phyloP scores from a whole-genome alignment of 2,329 filamentous ascomycete species.

The Xylariaceae sp. region DNA sequence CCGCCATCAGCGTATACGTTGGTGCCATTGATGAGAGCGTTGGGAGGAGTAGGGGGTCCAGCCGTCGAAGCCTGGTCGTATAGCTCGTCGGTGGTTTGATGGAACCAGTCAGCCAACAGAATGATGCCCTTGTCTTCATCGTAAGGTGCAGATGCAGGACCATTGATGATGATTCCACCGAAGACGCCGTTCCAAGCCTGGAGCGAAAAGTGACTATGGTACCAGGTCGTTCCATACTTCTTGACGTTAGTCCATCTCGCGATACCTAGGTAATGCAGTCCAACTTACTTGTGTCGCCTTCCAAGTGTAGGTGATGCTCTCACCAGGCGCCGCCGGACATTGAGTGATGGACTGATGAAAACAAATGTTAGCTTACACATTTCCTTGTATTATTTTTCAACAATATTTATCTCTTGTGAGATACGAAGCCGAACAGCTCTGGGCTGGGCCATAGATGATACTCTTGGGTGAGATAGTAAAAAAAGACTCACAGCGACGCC shows the following conservation, averaged over 20 bases:
- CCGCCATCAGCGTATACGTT: conserved; percentile 32
- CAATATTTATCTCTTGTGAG: too few relatives aligned
- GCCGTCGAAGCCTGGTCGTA: conserved; percentile 21
- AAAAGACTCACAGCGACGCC: too few relatives aligned
- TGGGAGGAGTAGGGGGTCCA: conserved; percentile 35
- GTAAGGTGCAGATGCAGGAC: conserved; percentile 53
- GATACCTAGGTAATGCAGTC: background rate
- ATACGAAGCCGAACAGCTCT: too few relatives aligned
- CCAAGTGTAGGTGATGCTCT: conserved; percentile 52
- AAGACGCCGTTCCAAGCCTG: conserved; percentile 28
- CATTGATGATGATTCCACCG: conserved; percentile 57
- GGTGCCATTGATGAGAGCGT: conserved; percentile 33
- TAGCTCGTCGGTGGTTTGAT: conserved; percentile 36
- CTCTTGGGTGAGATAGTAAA: too few relatives aligned
- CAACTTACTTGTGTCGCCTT: conserved; percentile 35
- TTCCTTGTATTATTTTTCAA: too few relatives aligned
- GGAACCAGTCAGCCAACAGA: conserved; percentile 56
- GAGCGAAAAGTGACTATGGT: conserved; percentile 54
- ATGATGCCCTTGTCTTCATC: conserved; percentile 59
- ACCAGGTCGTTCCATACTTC: conserved; percentile 52
- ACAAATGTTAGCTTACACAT: too few relatives aligned
- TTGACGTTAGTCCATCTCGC: conserved; percentile 7
- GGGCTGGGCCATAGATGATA: too few relatives aligned
- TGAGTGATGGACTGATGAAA: conserved; percentile 41
- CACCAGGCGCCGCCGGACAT: conserved; percentile 47